Evolutionary conservation across 345 rosid species (phyloP).

Genomic region (Euphorbia pulcherrima): DNA sequence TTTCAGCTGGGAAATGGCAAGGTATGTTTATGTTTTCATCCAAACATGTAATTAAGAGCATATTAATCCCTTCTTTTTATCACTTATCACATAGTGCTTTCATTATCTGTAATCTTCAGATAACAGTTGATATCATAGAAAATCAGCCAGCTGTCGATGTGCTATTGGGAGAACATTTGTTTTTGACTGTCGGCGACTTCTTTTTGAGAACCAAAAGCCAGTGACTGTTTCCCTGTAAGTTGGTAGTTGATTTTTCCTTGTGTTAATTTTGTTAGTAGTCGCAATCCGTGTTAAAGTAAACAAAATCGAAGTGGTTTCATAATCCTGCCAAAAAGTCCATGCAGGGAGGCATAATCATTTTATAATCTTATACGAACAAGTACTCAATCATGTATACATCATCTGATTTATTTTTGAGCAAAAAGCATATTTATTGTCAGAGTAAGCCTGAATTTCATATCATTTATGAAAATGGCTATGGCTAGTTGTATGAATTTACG

Average conservation of each 20-base stretch:
- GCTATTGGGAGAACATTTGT: conserved; percentile 53
- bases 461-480: too few species aligned
- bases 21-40: conserved; percentile 36
- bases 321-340: neutral
- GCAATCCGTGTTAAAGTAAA: neutral
- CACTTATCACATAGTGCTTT: neutral
- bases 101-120: conserved; percentile 32
- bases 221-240: neutral
- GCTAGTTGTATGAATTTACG: too few species aligned
- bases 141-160: conserved; percentile 47
- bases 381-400: neutral
- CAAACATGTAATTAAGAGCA: neutral
- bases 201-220: conserved; percentile 20
- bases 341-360: neutral
- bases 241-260: neutral
- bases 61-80: neutral
- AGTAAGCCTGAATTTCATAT: too few species aligned
- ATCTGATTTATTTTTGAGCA: neutral
- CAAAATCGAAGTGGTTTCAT: neutral
- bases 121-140: conserved; percentile 52
- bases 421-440: too few species aligned
- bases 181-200: conserved; percentile 55
- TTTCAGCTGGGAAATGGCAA: conserved; percentile 69
- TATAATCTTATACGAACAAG: neutral
- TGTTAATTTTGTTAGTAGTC: neutral